Base-by-base conservation (phyloP, 805 yeast species). In the Ogataea pignaliae region DNA sequence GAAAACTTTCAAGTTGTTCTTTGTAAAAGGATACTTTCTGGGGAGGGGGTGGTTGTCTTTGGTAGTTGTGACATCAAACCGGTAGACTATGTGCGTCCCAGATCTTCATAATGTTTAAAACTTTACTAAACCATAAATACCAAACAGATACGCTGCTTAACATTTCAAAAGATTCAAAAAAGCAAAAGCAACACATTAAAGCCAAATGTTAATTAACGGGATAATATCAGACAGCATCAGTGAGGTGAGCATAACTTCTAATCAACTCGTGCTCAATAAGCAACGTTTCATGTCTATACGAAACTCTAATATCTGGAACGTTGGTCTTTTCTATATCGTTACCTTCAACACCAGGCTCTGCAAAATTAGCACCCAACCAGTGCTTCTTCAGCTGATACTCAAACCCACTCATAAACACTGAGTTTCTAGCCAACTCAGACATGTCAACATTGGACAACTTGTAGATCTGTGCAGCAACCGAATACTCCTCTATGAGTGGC, bases 381-480 rank as follows among this genome's bases (percentile, higher is more conserved):
- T 91, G 98, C 56, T 75, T 77, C 66, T 93, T 93, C 56, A 93
- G 75, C 40, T 73, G 74, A 48, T 81, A 76, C 65, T 93, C 99
- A 79, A 90, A 93, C 0, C 99, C 99, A 59, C 95, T 83, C 72
- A 91, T 97, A 47, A 75, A 64, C 3, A 93, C 98, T 0, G 98
- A 90, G 65, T 91, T 90, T 51, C 81, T 76, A 0, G 99, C 99
- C 55, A 93, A 71, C 63, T 93, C 99, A 62, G 98, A 90, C 95
- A 93, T 88, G 65, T 93, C 99, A 29, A 91, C 98, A 49, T 88
- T 81, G 0, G 96, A 88, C 35, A 93, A 73, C 61, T 93, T 89
- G 73, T 90, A 93, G 54, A 93, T 93, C 66, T 93, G 98, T 0
- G 97, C 98, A 7, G 99, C 99, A 29, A 93, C 98, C 2, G 97